phyloP scores from a whole-genome alignment of 2,329 filamentous ascomycete genomes.

The Fusarium praegraminearum region DNA sequence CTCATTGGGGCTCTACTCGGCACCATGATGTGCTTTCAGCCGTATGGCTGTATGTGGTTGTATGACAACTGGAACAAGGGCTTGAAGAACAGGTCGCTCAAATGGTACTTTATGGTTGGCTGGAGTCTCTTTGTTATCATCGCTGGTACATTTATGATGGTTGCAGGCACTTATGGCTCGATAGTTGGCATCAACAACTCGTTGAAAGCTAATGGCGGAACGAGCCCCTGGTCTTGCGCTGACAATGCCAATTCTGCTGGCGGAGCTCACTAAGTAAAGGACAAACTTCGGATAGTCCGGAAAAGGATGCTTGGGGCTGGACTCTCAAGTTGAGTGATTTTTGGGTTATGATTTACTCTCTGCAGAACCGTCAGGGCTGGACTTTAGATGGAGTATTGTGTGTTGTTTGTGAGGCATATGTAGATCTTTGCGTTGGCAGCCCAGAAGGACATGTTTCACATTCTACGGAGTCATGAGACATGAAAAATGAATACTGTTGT shows the following conservation, averaged over 20 bases:
- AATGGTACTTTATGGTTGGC: conserved; percentile 29
- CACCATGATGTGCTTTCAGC: conserved; percentile 48
- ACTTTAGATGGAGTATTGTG: background rate
- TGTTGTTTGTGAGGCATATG: background rate
- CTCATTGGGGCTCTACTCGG: conserved; percentile 49
- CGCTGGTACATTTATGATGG: conserved; percentile 54
- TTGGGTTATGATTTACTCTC: background rate
- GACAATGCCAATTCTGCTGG: conserved; percentile 55
- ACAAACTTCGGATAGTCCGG: background rate
- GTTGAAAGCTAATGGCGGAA: conserved; percentile 52
- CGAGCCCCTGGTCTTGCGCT: conserved; percentile 57
- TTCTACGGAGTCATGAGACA: background rate
- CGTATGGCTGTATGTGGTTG: conserved; percentile 48
- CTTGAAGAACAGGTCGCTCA: background rate
- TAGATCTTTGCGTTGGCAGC: background rate
- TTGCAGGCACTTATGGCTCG: conserved; percentile 60
- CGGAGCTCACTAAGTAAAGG: conserved; percentile 6
- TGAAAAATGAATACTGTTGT: background rate
- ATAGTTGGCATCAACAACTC: conserved; percentile 52
- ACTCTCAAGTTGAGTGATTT: background rate
- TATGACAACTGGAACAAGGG: conserved; percentile 46
- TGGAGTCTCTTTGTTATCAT: conserved; percentile 33
- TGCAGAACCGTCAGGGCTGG: background rate
- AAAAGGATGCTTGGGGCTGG: background rate
- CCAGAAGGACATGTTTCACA: background rate